Evolutionary conservation across 768 basidiomycete species (phyloP).

Genomic region (Roridomyces roridus): DNA sequence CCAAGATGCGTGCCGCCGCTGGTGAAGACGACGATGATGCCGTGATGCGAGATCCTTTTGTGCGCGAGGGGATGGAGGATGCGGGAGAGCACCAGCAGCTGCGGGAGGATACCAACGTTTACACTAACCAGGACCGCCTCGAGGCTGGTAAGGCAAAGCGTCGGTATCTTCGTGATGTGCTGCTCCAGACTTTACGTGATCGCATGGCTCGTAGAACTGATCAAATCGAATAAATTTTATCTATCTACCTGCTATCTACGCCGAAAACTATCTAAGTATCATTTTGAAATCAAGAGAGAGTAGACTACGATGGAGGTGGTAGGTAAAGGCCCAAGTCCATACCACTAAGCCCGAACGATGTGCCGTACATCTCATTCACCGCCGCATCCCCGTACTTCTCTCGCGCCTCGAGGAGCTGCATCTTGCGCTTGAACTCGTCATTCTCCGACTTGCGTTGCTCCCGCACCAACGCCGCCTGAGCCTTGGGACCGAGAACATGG

Average conservation of each 20-base stretch:
- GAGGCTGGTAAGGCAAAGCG: not conserved
- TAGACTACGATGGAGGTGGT: too few species aligned
- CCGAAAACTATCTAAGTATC: too few species aligned
- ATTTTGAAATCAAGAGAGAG: too few species aligned
- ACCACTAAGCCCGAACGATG: not conserved
- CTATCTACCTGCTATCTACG: not conserved
- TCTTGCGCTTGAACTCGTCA: not conserved
- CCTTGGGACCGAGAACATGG: not conserved
- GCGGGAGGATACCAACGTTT: too few species aligned
- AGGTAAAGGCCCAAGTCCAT: not conserved
- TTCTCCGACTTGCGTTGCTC: not conserved
- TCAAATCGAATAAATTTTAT: too few species aligned
- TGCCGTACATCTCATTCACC: not conserved
- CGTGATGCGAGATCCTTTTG: not conserved
- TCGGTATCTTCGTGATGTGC: not conserved
- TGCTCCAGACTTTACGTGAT: not conserved
- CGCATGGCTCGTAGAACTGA: not conserved
- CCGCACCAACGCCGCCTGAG: not conserved
- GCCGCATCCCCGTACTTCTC: not conserved
- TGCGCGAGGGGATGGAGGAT: not conserved
- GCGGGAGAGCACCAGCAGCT: too few species aligned
- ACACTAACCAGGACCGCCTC: not conserved
- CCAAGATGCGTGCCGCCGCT: not conserved
- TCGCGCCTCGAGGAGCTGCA: not conserved
- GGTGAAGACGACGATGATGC: not conserved